These are phyloP conservation scores for Diutina scorzettiae DNA, from an alignment of 1,139 yeast species.

Conservation along the genomic window DNA sequence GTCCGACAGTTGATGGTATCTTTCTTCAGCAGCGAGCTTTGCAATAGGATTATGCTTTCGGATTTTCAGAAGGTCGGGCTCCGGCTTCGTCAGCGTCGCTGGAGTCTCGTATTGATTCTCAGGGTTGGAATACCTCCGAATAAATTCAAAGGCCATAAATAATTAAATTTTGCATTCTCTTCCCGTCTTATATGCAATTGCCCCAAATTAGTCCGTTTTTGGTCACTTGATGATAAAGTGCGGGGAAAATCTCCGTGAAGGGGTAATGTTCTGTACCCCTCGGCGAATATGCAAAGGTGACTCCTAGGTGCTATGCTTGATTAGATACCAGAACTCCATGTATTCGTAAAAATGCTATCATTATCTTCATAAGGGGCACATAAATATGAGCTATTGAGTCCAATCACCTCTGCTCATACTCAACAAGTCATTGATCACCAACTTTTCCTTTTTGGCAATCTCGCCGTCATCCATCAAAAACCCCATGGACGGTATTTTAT, in stretches of 20 bases:
- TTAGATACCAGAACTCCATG: too few relatives aligned
- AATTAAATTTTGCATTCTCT: too few relatives aligned
- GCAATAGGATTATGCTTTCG: slow-evolving; percentile 1
- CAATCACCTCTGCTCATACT: slow-evolving; percentile 5
- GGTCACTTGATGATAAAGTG: background rate
- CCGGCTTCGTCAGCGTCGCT: background rate
- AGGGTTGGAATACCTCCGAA: slow-evolving; percentile 1
- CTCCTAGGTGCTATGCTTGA: too few relatives aligned
- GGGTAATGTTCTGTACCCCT: too few relatives aligned
- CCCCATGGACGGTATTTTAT: background rate
- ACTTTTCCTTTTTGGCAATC: slow-evolving; percentile 3
- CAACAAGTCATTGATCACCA: slow-evolving; percentile 3
- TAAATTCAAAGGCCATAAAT: slow-evolving; percentile 1
- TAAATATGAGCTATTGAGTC: background rate
- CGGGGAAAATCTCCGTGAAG: background rate
- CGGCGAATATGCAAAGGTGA: too few relatives aligned
- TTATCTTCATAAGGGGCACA: background rate
- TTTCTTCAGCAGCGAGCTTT: background rate
- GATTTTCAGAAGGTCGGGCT: background rate
- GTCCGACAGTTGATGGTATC: background rate
- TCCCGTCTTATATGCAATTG: too few relatives aligned
- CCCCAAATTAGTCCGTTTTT: background rate
- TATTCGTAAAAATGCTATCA: background rate
- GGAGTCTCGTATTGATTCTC: background rate
- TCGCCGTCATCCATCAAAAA: slow-evolving; percentile 2